phyloP scores from a whole-genome alignment of 1,284 basidiomycete species.

The Sanghuangporus weigelae region DNA sequence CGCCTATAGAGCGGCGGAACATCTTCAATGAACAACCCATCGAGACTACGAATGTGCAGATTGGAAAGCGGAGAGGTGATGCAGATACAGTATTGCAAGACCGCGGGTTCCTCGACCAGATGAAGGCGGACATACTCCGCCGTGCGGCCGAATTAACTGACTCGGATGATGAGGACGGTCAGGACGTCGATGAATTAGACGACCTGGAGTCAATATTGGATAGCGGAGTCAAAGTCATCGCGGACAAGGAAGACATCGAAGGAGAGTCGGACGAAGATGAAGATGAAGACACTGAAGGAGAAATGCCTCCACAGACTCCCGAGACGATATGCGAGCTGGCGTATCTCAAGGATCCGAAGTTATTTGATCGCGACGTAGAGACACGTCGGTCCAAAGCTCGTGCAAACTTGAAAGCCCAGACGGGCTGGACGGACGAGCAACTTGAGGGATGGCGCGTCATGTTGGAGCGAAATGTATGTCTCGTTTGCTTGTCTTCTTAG shows the following conservation, averaged over 20 bases:
- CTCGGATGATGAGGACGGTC: slow-evolving; percentile 50
- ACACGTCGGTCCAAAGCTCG: slow-evolving; percentile 67
- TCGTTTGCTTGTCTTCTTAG: not conserved
- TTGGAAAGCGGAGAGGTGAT: slow-evolving; percentile 58
- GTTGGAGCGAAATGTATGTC: slow-evolving; percentile 76
- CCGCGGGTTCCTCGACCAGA: slow-evolving; percentile 60
- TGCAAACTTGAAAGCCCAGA: slow-evolving; percentile 57
- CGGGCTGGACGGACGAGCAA: slow-evolving; percentile 73
- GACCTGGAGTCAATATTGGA: slow-evolving; percentile 33
- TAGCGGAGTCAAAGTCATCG: slow-evolving; percentile 34
- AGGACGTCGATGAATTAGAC: slow-evolving; percentile 45
- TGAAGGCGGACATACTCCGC: slow-evolving; percentile 78
- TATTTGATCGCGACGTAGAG: slow-evolving; percentile 72
- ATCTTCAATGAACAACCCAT: slow-evolving; percentile 68
- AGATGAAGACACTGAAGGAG: slow-evolving; percentile 19
- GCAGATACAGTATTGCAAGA: slow-evolving; percentile 32
- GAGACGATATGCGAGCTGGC: slow-evolving; percentile 71
- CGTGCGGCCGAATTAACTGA: slow-evolving; percentile 65
- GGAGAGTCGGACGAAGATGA: slow-evolving; percentile 48
- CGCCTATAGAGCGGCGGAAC: slow-evolving; percentile 48
- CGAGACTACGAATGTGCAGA: slow-evolving; percentile 51
- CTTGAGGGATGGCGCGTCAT: slow-evolving; percentile 87
- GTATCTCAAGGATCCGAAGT: slow-evolving; percentile 65
- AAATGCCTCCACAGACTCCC: not conserved
- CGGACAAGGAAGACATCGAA: slow-evolving; percentile 61